A percentile compares a stretch with the other conserved stretches of the same genome.
These are phyloP conservation scores for Verticillium longisporum DNA, from an alignment of 2,329 filamentous ascomycete genomes.

Conservation along the genomic window DNA sequence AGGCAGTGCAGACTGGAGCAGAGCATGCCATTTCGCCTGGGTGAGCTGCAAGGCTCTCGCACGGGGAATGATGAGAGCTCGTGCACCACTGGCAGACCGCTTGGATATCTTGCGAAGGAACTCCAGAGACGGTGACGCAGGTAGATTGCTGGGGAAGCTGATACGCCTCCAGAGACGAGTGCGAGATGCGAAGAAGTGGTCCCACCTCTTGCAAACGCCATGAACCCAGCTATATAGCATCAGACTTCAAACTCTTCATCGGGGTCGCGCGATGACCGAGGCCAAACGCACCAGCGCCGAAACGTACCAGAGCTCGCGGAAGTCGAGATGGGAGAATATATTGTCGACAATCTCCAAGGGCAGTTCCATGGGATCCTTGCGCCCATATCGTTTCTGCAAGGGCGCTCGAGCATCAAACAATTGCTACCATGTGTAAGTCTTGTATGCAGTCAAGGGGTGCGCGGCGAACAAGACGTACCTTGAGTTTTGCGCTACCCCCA, in stretches of 20 bases:
- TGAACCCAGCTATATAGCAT: constrained; percentile 1
- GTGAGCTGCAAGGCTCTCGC: constrained; percentile 8
- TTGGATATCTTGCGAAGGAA: constrained; percentile 7
- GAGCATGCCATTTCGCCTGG: constrained; percentile 5
- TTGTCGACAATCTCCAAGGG: constrained; percentile 27
- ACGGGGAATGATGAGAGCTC: constrained; percentile 7
- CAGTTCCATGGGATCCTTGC: constrained; percentile 26
- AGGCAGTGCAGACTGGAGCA: constrained; percentile 8
- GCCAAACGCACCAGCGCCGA: too few species aligned
- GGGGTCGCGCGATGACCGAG: too few species aligned
- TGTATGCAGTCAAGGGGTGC: neutral
- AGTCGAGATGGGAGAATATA: constrained; percentile 26
- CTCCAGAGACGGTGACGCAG: neutral
- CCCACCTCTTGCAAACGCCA: constrained; percentile 11
- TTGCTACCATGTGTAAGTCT: constrained; percentile 17
- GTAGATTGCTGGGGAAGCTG: constrained; percentile 3
- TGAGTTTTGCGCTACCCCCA: constrained; percentile 21
- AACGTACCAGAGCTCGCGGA: constrained; percentile 13
- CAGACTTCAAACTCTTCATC: neutral
- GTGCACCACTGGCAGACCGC: constrained; percentile 6
- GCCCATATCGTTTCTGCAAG: constrained; percentile 23
- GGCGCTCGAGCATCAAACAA: constrained; percentile 25
- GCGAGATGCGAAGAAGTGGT: constrained; percentile 7
- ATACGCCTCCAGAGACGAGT: constrained; percentile 10
- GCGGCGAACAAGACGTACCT: constrained; percentile 16